Evolutionary conservation across 2,329 filamentous ascomycete species (phyloP).

Genomic region (Talaromyces islandicus): DNA sequence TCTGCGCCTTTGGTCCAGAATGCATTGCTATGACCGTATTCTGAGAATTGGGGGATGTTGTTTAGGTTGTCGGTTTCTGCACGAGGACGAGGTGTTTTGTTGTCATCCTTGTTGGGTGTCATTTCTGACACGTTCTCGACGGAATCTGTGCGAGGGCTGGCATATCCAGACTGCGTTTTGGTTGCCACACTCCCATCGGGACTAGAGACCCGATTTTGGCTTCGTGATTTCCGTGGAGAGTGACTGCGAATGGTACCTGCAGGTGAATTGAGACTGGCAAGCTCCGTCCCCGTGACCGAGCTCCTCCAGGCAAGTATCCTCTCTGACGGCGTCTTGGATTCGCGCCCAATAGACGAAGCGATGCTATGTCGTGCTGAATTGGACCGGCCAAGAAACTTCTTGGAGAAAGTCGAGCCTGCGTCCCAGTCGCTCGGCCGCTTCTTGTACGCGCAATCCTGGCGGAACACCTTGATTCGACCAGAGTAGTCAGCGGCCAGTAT

Average conservation of each 20-base stretch:
- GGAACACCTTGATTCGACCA: constrained; percentile 87
- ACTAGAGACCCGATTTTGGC: constrained; percentile 20
- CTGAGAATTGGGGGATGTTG: constrained; percentile 28
- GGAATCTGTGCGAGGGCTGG: constrained; percentile 21
- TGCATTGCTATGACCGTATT: constrained; percentile 47
- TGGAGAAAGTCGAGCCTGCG: constrained; percentile 68
- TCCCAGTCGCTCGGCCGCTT: constrained; percentile 81
- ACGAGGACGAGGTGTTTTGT: constrained; percentile 29
- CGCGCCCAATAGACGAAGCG: constrained; percentile 40
- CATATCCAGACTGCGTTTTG: constrained; percentile 22
- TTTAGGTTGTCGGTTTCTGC: not conserved
- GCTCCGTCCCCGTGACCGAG: constrained; percentile 51
- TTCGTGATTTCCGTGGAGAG: constrained; percentile 42
- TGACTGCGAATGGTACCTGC: constrained; percentile 35
- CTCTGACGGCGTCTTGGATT: constrained; percentile 55
- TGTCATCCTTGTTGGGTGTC: constrained; percentile 16
- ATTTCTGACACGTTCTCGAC: constrained; percentile 16
- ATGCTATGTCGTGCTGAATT: constrained; percentile 52
- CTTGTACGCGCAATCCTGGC: constrained; percentile 82
- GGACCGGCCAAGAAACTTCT: constrained; percentile 52
- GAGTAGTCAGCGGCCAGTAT: constrained; percentile 85
- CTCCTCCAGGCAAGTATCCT: constrained; percentile 87
- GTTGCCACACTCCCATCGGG: constrained; percentile 17
- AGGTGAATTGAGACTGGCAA: constrained; percentile 35
- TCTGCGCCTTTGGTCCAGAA: constrained; percentile 47